Base-by-base conservation (phyloP, 2,329 filamentous ascomycete species). In the Didymella glomerata region DNA sequence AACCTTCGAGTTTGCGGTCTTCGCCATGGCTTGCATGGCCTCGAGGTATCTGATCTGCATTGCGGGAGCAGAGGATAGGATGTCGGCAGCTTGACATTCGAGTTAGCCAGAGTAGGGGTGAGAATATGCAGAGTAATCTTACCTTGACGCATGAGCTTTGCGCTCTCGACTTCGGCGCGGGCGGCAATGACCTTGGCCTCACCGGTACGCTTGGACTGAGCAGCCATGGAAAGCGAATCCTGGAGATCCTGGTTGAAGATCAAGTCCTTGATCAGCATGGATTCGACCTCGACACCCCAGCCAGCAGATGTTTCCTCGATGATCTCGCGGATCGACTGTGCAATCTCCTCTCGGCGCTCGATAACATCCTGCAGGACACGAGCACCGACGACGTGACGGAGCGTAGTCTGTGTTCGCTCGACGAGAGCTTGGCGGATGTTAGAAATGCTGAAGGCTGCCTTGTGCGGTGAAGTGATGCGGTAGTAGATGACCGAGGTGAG, bases 241-340 rank as follows among this genome's bases (percentile, higher is more conserved):
- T 99, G 95, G 44, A 99, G 85, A 68, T 98, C 95, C 74, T 92
- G 88, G 80, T 88, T 93, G 86, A 99, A 99, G 77, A 98, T 91
- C 76, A 99, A 96, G 79, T 99, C 95, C 82, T 99, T 98, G 86
- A 99, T 94, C 68, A 99, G 88, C 94, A 99, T 99, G 74, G 90
- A 93, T 84, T 98, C 95, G 58, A 98, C 95, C 74, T 92, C 88
- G 8, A 97, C 94, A 80, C 95, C 95, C 95, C 95, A 99, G 61
- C 92, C 92, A 11, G 87, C 83, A 6, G 95, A 94, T 1, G 97
- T 95, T 68, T 97, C 93, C 76, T 98, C 95, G 70, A 99, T 98
- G 70, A 98, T 98, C 79, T 97, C 94, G 63, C 92, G 89, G 63
- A 98, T 98, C 57, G 90, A 95, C 80, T 93, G 89, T 1, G 95